phyloP scores from a whole-genome alignment of 2,329 filamentous ascomycete genomes.

The Aspergillus sclerotialis region DNA sequence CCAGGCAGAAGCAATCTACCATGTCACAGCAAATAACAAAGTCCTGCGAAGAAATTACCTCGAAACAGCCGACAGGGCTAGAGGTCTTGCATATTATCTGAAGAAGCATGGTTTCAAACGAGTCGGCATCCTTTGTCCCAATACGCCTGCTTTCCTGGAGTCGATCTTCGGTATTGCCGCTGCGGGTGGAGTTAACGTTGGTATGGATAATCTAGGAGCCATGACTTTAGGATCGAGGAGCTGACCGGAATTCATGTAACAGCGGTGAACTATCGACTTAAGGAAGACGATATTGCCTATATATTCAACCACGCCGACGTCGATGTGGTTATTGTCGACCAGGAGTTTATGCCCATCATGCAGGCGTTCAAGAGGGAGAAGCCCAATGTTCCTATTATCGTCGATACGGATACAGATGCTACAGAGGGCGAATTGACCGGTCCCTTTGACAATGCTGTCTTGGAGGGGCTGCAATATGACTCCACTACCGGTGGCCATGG shows the following conservation, averaged over 20 bases:
- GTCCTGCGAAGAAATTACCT: slow-evolving; percentile 69
- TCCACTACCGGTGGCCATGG: slow-evolving; percentile 56
- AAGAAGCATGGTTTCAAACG: slow-evolving; percentile 64
- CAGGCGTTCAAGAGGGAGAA: slow-evolving; percentile 56
- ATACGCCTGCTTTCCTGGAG: slow-evolving; percentile 92
- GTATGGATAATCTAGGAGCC: slow-evolving; percentile 22
- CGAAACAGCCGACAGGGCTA: slow-evolving; percentile 76
- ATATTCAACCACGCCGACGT: slow-evolving; percentile 84
- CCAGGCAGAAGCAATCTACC: slow-evolving; percentile 71
- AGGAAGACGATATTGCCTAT: slow-evolving; percentile 78
- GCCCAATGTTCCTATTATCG: slow-evolving; percentile 60
- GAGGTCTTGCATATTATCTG: slow-evolving; percentile 83
- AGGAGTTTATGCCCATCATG: slow-evolving; percentile 68
- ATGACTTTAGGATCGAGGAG: slow-evolving; percentile 30
- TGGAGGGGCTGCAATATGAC: slow-evolving; percentile 73
- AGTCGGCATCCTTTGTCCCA: slow-evolving; percentile 81
- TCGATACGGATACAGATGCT: slow-evolving; percentile 79
- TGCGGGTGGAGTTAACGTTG: slow-evolving; percentile 70
- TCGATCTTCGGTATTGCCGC: slow-evolving; percentile 80
- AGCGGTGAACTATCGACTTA: slow-evolving; percentile 66
- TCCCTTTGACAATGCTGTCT: slow-evolving; percentile 74
- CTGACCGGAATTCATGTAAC: too few relatives aligned
- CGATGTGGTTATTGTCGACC: slow-evolving; percentile 79
- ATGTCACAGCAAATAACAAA: slow-evolving; percentile 71
- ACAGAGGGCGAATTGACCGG: slow-evolving; percentile 67